Conservation (phyloP, 345 rosid species). For the Turritis glabra region DNA sequence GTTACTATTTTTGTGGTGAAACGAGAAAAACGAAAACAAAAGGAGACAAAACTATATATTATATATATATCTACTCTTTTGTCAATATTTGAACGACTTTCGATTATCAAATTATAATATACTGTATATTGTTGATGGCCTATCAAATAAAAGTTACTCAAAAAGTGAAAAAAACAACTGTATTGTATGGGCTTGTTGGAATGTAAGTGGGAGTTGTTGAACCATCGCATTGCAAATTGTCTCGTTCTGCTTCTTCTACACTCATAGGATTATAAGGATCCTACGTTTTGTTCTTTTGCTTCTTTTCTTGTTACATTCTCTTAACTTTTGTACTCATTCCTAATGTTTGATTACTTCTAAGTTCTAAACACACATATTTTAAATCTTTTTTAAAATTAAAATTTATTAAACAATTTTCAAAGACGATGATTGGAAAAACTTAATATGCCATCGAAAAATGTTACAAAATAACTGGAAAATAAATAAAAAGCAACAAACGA, state of each 20-base stretch:
- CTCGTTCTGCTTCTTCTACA: constrained; percentile 23
- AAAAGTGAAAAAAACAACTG: constrained; percentile 35
- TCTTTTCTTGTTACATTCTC: constrained; percentile 11
- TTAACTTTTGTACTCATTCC: constrained; percentile 4
- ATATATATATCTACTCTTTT: neutral
- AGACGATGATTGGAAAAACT: too few relatives aligned
- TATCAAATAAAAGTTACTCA: constrained; percentile 11
- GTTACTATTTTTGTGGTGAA: constrained; percentile 17
- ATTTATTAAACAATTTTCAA: too few relatives aligned
- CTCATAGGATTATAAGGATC: constrained; percentile 29
- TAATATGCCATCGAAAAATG: too few relatives aligned
- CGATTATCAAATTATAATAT: constrained; percentile 40
- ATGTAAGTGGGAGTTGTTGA: constrained; percentile 85
- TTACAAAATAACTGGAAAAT: too few relatives aligned
- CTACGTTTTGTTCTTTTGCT: constrained; percentile 22
- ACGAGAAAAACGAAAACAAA: constrained; percentile 19
- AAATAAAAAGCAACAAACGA: too few relatives aligned
- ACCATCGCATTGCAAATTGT: constrained; percentile 46
- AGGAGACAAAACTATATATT: constrained; percentile 21
- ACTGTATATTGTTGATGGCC: constrained; percentile 34
- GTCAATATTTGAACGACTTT: constrained; percentile 25
- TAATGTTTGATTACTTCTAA: neutral
- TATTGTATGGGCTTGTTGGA: constrained; percentile 59
- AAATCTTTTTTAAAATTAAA: too few relatives aligned
- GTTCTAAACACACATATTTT: too few relatives aligned